Percentiles rank a stretch among this genome's conserved stretches.
Evolutionary conservation across 73 alveolate species (phyloP).

Genomic region (Tetrahymena thermophila): DNA sequence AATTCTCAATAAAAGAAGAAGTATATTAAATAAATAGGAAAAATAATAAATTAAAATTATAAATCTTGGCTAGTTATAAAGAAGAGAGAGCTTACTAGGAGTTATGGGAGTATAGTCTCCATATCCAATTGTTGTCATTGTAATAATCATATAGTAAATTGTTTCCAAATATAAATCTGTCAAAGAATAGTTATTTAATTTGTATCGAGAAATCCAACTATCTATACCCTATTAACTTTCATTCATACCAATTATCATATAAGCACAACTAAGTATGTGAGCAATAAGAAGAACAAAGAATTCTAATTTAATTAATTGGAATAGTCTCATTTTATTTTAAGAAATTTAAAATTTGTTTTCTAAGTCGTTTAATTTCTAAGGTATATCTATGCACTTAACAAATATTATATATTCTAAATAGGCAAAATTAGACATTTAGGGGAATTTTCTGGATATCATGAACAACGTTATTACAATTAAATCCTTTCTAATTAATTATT

Average conservation of each 20-base stretch:
- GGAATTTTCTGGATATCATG: background rate
- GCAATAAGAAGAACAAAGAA: background rate
- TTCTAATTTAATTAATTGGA: background rate
- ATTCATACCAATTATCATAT: background rate
- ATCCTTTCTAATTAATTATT: background rate
- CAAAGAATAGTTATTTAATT: background rate
- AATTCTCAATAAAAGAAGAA: no score
- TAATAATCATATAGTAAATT: background rate
- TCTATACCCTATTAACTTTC: background rate
- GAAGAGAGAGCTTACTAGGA: background rate
- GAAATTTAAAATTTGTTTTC: background rate
- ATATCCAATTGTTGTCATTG: background rate
- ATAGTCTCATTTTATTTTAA: background rate
- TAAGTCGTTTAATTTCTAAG: background rate
- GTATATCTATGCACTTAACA: background rate
- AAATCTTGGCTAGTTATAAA: no score
- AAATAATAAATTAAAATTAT: no score
- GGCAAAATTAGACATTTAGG: background rate
- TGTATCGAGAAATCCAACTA: background rate
- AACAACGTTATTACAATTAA: background rate
- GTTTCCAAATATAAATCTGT: background rate
- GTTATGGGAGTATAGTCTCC: background rate
- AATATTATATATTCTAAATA: background rate
- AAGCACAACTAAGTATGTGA: background rate
- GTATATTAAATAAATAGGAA: no score